Evolutionary conservation across 495 filamentous ascomycete genomes (phyloP), one percentile per base, ranked within the genome.

Genomic region (Podospora fimiseda): DNA sequence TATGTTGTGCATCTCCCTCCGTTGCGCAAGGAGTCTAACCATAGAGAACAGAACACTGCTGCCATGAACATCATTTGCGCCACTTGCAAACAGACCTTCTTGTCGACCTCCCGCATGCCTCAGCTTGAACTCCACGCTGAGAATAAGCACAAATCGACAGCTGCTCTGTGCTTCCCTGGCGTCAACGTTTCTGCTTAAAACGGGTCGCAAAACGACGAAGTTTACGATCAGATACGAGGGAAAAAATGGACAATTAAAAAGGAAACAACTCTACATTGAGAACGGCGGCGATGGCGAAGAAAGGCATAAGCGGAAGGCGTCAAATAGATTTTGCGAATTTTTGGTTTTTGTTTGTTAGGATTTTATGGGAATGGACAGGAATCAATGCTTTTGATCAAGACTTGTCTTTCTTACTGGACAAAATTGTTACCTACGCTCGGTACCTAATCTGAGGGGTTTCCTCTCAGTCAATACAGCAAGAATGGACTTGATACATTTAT

Each of bases 31-130:
- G 6, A 11, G 9, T 30, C 55, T 59, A 43, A 54, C 52, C 18
- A 36, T 9, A 24, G 3, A 30, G 8, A 36, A 52, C 47, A 78
- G 74, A 81, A 81, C 55, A 63, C 60, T 45, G 63, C 73, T 56
- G 77, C 78, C 37, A 79, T 71, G 73, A 73, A 73, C 58, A 79
- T 81, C 67, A 74, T 80, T 55, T 81, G 78, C 73, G 43, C 67
- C 38, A 70, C 69, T 51, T 81, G 78, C 76, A 80, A 74, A 60
- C 72, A 75, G 38, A 79, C 78, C 21, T 81, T 81, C 68, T 61
- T 80, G 48, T 74, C 74, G 55, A 81, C 78, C 2, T 78, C 75
- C n/a, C 72, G 76, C 45, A 72, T 69, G 37, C 50, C 41, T 38
- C 45, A 47, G 18, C 73, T 80, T 42, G 74, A 67, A 45, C 70